phyloP scores from a whole-genome alignment of 768 basidiomycete genomes.

The Lyophyllum shimeji region DNA sequence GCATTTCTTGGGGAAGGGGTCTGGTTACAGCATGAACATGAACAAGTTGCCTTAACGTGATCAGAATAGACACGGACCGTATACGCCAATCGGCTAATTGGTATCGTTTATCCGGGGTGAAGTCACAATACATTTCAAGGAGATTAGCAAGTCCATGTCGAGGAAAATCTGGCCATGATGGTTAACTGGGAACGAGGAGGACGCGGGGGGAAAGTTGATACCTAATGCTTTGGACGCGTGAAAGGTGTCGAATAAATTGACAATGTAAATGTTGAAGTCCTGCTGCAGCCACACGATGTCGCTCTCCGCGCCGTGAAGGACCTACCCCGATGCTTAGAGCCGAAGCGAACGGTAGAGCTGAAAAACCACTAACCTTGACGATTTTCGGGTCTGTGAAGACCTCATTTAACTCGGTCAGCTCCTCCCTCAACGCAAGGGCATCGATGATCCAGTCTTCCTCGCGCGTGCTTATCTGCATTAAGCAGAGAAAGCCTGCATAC shows the following conservation, averaged over 20 bases:
- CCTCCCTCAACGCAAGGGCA: slow-evolving; percentile 69
- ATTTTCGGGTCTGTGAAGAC: slow-evolving; percentile 83
- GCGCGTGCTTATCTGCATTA: slow-evolving; percentile 90
- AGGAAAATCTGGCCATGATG: slow-evolving; percentile 60
- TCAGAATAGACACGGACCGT: slow-evolving; percentile 43
- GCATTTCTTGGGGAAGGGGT: slow-evolving; percentile 87
- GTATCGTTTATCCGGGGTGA: slow-evolving; percentile 91
- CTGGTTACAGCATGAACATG: slow-evolving; percentile 24
- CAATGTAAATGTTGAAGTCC: slow-evolving; percentile 91
- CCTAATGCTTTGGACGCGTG: slow-evolving; percentile 89
- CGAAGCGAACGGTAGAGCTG: background rate
- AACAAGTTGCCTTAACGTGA: background rate
- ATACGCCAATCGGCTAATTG: slow-evolving; percentile 98
- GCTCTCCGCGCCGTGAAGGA: slow-evolving; percentile 92
- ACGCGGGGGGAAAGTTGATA: slow-evolving; percentile 23
- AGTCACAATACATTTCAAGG: slow-evolving; percentile 87
- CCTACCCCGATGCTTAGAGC: slow-evolving; percentile 38
- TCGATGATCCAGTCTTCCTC: slow-evolving; percentile 89
- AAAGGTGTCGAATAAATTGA: slow-evolving; percentile 96
- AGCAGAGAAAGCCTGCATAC: slow-evolving; percentile 84
- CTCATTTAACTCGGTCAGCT: slow-evolving; percentile 74
- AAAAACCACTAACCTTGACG: slow-evolving; percentile 62
- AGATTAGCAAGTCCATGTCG: slow-evolving; percentile 83
- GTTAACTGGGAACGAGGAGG: background rate
- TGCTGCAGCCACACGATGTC: slow-evolving; percentile 97